phyloP scores from a whole-genome alignment of 2,329 filamentous ascomycete genomes.

The Pseudogymnoascus sp. region DNA sequence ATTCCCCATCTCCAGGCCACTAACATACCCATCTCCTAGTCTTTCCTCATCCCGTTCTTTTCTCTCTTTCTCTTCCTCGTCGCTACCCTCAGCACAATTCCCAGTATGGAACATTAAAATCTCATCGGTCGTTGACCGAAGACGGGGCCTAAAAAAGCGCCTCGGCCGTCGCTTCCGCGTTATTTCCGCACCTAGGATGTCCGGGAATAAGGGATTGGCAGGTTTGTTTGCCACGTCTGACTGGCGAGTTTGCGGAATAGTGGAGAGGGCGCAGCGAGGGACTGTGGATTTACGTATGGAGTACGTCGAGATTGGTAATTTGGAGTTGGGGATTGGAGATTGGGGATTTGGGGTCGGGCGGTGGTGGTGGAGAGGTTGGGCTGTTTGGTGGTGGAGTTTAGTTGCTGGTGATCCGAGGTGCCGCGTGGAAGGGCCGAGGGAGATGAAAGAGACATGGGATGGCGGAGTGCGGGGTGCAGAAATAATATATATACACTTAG shows the following conservation, averaged over 20 bases:
- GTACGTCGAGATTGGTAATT: neutral
- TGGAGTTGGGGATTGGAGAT: neutral
- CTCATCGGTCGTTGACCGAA: neutral
- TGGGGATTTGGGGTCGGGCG: neutral
- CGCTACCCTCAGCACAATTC: neutral
- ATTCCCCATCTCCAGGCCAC: neutral
- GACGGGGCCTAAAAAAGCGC: neutral
- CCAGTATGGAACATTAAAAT: neutral
- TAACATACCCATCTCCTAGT: neutral
- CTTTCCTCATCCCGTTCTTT: neutral
- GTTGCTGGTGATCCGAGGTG: neutral
- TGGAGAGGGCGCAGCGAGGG: neutral
- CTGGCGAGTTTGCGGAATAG: neutral
- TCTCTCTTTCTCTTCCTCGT: neutral
- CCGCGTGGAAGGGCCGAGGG: too few species aligned
- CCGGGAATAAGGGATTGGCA: neutral
- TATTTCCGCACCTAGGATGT: neutral
- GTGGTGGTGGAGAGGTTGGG: neutral
- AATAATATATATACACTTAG: neutral
- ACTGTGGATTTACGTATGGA: neutral
- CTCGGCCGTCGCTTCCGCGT: slow-evolving; percentile 3
- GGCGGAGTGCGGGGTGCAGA: neutral
- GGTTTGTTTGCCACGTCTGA: neutral
- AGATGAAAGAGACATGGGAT: neutral
- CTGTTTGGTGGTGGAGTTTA: neutral